A percentile compares a stretch with the other conserved stretches of the same genome.
phyloP scores from a whole-genome alignment of 768 basidiomycete species.

The Boletus vinaceobasis region DNA sequence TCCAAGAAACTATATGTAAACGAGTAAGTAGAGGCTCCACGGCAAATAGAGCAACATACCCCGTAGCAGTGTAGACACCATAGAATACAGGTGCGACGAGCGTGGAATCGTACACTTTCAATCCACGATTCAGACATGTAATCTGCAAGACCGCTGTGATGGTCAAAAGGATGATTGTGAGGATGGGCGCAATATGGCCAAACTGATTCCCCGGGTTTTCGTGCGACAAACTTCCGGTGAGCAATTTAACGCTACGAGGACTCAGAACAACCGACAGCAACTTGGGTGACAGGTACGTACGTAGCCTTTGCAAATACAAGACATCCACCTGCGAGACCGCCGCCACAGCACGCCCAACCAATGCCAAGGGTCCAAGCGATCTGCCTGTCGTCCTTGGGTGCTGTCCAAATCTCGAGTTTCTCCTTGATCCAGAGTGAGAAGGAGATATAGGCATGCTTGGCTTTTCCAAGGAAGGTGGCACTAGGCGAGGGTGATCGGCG shows the following conservation, averaged over 20 bases:
- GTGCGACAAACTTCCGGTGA: slow-evolving; percentile 73
- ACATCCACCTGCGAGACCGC: slow-evolving; percentile 84
- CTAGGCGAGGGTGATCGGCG: slow-evolving; percentile 20
- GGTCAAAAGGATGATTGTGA: slow-evolving; percentile 60
- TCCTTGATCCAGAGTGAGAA: slow-evolving; percentile 54
- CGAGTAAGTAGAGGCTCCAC: slow-evolving; percentile 6
- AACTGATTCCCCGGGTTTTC: slow-evolving; percentile 86
- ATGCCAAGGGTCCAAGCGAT: slow-evolving; percentile 91
- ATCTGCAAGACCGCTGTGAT: slow-evolving; percentile 87
- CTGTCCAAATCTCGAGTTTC: slow-evolving; percentile 71
- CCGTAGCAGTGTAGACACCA: slow-evolving; percentile 83
- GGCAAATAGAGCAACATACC: slow-evolving; percentile 42
- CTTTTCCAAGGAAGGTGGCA: slow-evolving; percentile 30
- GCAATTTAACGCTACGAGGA: slow-evolving; percentile 64
- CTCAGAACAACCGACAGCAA: slow-evolving; percentile 4
- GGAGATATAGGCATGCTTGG: slow-evolving; percentile 41
- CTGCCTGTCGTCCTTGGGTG: slow-evolving; percentile 76
- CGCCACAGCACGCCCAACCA: slow-evolving; percentile 91
- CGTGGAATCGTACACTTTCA: slow-evolving; percentile 88
- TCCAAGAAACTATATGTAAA: slow-evolving; percentile 48
- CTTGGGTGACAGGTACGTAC: slow-evolving; percentile 16
- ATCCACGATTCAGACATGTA: slow-evolving; percentile 83
- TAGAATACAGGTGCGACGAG: slow-evolving; percentile 95
- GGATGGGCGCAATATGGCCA: slow-evolving; percentile 74
- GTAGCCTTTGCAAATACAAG: slow-evolving; percentile 73